phyloP scores from a whole-genome alignment of 2,329 filamentous ascomycete species.

The Phoma sp. region DNA sequence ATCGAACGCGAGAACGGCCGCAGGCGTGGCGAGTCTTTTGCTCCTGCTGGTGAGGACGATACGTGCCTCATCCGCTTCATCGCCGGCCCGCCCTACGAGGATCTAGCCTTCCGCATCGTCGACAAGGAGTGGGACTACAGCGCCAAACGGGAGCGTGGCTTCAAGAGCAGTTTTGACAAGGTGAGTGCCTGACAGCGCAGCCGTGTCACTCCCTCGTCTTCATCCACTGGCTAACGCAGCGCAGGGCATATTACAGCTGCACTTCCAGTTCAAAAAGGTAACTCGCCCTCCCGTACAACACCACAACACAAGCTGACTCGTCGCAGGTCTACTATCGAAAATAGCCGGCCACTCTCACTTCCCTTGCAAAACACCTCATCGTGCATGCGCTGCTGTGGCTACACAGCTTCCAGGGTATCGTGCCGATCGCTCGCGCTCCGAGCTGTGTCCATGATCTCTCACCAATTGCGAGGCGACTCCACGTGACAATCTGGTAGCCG shows the following conservation, averaged over 20 bases:
- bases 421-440: not conserved
- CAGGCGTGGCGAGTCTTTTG: slow-evolving; percentile 88
- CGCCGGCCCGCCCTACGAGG: slow-evolving; percentile 93
- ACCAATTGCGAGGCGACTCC: slow-evolving; percentile 6
- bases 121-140: slow-evolving; percentile 99
- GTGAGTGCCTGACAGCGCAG: slow-evolving; percentile 59
- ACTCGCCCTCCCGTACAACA: slow-evolving; percentile 21
- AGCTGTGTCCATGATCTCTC: not conserved
- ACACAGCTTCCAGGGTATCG: not conserved
- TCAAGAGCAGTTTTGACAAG: slow-evolving; percentile 97
- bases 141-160: slow-evolving; percentile 91
- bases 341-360: slow-evolving; percentile 21
- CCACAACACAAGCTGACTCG: slow-evolving; percentile 27
- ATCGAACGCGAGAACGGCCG: slow-evolving; percentile 93
- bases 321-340: slow-evolving; percentile 57
- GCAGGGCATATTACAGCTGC: slow-evolving; percentile 91
- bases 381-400: not conserved
- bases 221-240: slow-evolving; percentile 35
- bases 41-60: slow-evolving; percentile 92
- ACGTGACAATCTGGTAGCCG: slow-evolving; percentile 13
- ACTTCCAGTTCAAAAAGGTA: slow-evolving; percentile 99
- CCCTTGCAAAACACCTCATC: not conserved
- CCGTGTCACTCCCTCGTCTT: not conserved
- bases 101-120: slow-evolving; percentile 95
- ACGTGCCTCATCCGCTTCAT: slow-evolving; percentile 97